These are phyloP conservation scores for Zopfia rhizophila DNA, from an alignment of 2,329 filamentous ascomycete genomes.

Conservation along the genomic window DNA sequence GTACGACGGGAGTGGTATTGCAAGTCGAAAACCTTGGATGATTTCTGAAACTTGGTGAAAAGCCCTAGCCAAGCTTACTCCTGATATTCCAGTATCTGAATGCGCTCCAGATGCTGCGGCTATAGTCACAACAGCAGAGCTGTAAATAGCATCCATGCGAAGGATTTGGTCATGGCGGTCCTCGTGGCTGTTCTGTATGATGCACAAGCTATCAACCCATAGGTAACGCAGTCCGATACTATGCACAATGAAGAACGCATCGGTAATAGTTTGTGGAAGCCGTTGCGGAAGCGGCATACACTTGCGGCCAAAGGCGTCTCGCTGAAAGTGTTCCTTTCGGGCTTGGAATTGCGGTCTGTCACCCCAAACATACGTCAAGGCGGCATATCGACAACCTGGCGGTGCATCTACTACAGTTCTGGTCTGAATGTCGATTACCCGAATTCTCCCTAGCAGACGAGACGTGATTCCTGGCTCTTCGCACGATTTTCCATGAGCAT, in stretches of 20 bases:
- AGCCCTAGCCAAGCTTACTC: too few species aligned
- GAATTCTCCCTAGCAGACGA: neutral
- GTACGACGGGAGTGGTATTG: too few species aligned
- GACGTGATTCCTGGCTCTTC: neutral
- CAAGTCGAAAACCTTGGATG: too few species aligned
- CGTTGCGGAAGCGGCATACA: neutral
- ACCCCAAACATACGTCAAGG: slow-evolving; percentile 20
- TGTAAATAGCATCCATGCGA: slow-evolving; percentile 21
- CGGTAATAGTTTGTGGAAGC: slow-evolving; percentile 11
- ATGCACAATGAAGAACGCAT: slow-evolving; percentile 5
- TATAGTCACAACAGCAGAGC: slow-evolving; percentile 18
- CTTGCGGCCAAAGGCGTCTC: neutral
- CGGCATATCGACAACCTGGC: slow-evolving; percentile 7
- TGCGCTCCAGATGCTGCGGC: slow-evolving; percentile 10
- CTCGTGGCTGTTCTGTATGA: slow-evolving; percentile 17
- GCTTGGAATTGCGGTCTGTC: neutral
- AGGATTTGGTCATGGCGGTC: slow-evolving; percentile 6
- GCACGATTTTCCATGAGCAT: neutral
- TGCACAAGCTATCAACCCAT: slow-evolving; percentile 27
- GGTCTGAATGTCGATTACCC: slow-evolving; percentile 1
- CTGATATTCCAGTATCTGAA: slow-evolving; percentile 14
- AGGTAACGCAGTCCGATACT: slow-evolving; percentile 18
- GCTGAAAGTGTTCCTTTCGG: neutral
- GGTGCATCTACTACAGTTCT: neutral
- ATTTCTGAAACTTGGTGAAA: too few species aligned